Evolutionary conservation across 306 rosid species (phyloP).

Genomic region (Delonix regia): DNA sequence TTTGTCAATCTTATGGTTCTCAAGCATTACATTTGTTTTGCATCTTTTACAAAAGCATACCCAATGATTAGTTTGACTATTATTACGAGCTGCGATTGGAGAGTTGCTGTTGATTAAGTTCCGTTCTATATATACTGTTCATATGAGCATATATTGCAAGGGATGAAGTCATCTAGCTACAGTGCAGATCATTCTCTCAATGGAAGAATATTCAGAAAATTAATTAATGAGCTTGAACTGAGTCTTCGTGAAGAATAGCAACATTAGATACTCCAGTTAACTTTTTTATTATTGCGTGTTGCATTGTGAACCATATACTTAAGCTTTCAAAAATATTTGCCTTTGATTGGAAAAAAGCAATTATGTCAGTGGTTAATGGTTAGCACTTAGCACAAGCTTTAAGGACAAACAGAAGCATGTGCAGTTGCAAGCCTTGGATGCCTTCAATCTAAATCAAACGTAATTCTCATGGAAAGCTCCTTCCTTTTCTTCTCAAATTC

Average conservation of each 20-base stretch:
- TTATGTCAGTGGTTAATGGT: background rate
- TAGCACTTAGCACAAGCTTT: background rate
- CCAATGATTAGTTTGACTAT: too few species aligned
- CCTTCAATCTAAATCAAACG: background rate
- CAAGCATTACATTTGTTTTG: too few species aligned
- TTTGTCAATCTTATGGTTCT: too few species aligned
- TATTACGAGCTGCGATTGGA: too few species aligned
- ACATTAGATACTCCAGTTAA: too few species aligned
- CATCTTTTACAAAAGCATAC: too few species aligned
- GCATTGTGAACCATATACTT: constrained; percentile 12
- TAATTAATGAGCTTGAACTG: background rate
- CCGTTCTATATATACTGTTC: too few species aligned
- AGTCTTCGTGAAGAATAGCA: background rate
- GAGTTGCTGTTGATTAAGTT: too few species aligned
- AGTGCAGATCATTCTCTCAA: too few species aligned
- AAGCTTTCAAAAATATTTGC: background rate
- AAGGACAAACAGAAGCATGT: background rate
- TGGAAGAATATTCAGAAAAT: too few species aligned
- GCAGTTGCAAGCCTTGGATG: background rate
- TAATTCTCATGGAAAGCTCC: background rate
- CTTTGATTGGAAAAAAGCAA: background rate
- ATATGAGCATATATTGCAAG: too few species aligned
- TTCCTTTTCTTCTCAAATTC: background rate
- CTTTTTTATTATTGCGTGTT: background rate
- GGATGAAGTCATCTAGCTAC: too few species aligned